Conservation (phyloP, 2,329 filamentous ascomycete genomes). For the Ophiostoma novo-ulmi region DNA sequence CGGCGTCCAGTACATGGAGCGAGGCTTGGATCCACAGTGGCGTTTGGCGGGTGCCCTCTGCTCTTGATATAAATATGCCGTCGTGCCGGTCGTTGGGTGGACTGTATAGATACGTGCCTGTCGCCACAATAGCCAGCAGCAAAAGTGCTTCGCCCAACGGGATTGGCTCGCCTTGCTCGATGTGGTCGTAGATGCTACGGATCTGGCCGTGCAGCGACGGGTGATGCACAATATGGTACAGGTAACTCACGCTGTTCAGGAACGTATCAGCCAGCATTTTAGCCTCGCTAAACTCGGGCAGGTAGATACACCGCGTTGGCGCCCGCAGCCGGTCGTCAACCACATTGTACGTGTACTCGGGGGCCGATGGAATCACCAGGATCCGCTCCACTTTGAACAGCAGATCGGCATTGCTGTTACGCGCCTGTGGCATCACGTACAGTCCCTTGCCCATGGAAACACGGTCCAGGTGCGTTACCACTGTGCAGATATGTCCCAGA, state of each 20-base stretch:
- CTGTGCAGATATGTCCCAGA: constrained; percentile 17
- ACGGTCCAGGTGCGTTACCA: constrained; percentile 21
- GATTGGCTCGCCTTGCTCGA: neutral
- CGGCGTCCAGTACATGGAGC: constrained; percentile 10
- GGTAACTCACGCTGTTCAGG: constrained; percentile 12
- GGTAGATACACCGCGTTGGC: constrained; percentile 11
- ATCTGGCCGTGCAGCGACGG: constrained; percentile 11
- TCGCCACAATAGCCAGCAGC: constrained; percentile 19
- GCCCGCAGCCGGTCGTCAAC: constrained; percentile 14
- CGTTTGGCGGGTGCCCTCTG: neutral
- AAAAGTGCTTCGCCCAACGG: constrained; percentile 16
- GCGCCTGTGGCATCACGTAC: constrained; percentile 8
- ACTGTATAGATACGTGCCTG: constrained; percentile 5
- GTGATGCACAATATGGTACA: constrained; percentile 22
- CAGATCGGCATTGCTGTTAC: neutral
- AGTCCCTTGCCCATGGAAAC: constrained; percentile 21
- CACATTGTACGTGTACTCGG: constrained; percentile 14
- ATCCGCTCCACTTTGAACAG: constrained; percentile 17
- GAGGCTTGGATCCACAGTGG: constrained; percentile 17
- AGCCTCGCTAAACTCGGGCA: constrained; percentile 16
- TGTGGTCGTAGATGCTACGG: constrained; percentile 11
- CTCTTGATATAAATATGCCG: neutral
- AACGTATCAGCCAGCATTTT: constrained; percentile 2
- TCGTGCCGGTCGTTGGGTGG: neutral
- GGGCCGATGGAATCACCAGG: constrained; percentile 9